Evolutionary conservation across 2,329 filamentous ascomycete species (phyloP).

Genomic region (Plenodomus lindquistii): DNA sequence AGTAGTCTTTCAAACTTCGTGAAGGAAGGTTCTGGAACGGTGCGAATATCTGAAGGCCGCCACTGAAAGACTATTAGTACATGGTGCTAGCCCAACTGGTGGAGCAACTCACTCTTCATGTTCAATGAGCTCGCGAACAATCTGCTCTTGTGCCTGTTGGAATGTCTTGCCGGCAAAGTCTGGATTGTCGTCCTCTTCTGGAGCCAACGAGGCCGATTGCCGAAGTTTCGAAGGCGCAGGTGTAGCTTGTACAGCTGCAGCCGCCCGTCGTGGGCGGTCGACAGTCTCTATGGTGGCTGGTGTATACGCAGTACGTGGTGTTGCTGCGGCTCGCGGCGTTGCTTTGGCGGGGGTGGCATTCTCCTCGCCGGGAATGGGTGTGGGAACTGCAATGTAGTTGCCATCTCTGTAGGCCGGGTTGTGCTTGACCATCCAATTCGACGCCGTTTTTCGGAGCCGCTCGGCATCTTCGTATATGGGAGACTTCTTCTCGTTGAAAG

Average conservation of each 20-base stretch:
- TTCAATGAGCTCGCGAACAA: slow-evolving; percentile 72
- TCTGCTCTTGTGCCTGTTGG: slow-evolving; percentile 84
- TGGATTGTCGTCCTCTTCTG: slow-evolving; percentile 24
- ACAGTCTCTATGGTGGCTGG: slow-evolving; percentile 28
- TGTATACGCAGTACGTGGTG: slow-evolving; percentile 26
- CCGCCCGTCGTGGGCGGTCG: slow-evolving; percentile 40
- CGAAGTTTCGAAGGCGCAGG: slow-evolving; percentile 40
- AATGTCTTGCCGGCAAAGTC: slow-evolving; percentile 65
- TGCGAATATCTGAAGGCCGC: slow-evolving; percentile 69
- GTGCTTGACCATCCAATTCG: slow-evolving; percentile 83
- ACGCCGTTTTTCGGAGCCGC: slow-evolving; percentile 80
- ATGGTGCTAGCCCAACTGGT: not conserved
- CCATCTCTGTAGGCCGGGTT: slow-evolving; percentile 79
- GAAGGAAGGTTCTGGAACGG: slow-evolving; percentile 80
- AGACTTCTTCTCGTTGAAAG: slow-evolving; percentile 75
- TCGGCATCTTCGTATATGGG: slow-evolving; percentile 82
- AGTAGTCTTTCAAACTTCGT: slow-evolving; percentile 80
- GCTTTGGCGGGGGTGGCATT: slow-evolving; percentile 36
- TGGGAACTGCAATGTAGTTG: slow-evolving; percentile 70
- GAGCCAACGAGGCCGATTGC: slow-evolving; percentile 31
- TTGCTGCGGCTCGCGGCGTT: slow-evolving; percentile 31
- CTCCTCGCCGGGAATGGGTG: slow-evolving; percentile 68
- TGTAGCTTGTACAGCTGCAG: slow-evolving; percentile 32
- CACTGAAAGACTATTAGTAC: slow-evolving; percentile 29
- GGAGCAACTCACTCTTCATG: slow-evolving; percentile 54